Conservation (phyloP, 805 yeast species). For the Wickerhamiella nectarea region DNA sequence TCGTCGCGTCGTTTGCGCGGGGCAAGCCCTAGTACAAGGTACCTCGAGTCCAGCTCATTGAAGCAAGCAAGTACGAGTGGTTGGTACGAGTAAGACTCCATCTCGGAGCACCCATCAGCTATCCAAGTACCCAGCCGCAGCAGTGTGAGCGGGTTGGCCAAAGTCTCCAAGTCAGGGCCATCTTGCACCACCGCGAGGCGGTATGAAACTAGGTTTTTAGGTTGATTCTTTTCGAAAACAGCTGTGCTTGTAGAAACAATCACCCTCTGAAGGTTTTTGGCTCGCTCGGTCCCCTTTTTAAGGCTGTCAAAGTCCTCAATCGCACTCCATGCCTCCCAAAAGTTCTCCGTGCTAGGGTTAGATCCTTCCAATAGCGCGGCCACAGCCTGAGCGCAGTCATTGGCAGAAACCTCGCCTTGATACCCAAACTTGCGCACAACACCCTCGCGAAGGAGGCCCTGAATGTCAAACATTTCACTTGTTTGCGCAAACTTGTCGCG, state of each 20-base stretch:
- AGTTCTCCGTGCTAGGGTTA: slow-evolving; percentile 47
- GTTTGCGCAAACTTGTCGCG: slow-evolving; percentile 56
- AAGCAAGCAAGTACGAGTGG: slow-evolving; percentile 82
- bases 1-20: slow-evolving; percentile 53
- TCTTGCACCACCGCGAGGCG: slow-evolving; percentile 80
- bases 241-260: slow-evolving; percentile 82
- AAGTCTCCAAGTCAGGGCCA: slow-evolving; percentile 66
- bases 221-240: slow-evolving; percentile 66
- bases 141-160: slow-evolving; percentile 75
- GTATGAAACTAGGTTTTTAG: slow-evolving; percentile 67
- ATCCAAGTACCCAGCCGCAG: slow-evolving; percentile 83
- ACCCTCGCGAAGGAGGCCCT: slow-evolving; percentile 72
- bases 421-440: slow-evolving; percentile 78
- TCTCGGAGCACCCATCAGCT: slow-evolving; percentile 73
- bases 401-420: slow-evolving; percentile 76
- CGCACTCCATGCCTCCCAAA: slow-evolving; percentile 59
- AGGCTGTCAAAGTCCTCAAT: slow-evolving; percentile 40
- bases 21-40: slow-evolving; percentile 78
- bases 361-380: slow-evolving; percentile 60
- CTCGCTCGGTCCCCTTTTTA: slow-evolving; percentile 61
- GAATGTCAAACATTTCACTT: slow-evolving; percentile 63
- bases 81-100: slow-evolving; percentile 40
- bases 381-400: slow-evolving; percentile 82
- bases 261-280: slow-evolving; percentile 70
- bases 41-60: slow-evolving; percentile 59